Conservation (phyloP, 306 rosid species). For the Arachis hypogaea region DNA sequence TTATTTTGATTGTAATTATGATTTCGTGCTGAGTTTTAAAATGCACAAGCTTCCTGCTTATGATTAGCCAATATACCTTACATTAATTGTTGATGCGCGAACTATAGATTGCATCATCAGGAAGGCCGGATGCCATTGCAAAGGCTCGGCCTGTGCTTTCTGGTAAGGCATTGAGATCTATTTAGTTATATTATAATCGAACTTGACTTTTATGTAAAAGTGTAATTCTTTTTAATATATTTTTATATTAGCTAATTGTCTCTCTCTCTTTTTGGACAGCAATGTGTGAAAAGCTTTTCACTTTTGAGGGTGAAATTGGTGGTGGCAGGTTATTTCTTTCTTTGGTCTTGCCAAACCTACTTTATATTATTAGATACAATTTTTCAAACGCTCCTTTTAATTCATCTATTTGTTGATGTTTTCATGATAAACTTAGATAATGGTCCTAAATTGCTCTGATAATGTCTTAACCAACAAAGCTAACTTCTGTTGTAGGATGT, state of each 20-base stretch:
- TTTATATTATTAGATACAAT: neutral
- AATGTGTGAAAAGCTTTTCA: constrained; percentile 81
- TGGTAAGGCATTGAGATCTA: constrained; percentile 50
- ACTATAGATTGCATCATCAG: constrained; percentile 73
- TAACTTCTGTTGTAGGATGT: constrained; percentile 19
- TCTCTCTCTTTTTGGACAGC: constrained; percentile 61
- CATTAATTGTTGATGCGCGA: constrained; percentile 39
- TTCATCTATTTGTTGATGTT: constrained; percentile 7
- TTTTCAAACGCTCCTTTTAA: constrained; percentile 8
- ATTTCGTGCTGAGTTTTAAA: constrained; percentile 27
- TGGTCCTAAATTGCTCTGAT: constrained; percentile 6
- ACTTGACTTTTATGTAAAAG: constrained; percentile 10
- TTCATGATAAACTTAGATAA: constrained; percentile 27
- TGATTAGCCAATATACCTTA: constrained; percentile 29
- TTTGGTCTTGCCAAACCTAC: constrained; percentile 34
- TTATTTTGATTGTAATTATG: constrained; percentile 15
- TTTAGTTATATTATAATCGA: constrained; percentile 8
- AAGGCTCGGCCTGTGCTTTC: constrained; percentile 73
- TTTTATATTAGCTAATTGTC: constrained; percentile 34
- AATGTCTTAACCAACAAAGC: neutral
- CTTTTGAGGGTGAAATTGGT: constrained; percentile 89
- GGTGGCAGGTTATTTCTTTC: constrained; percentile 75
- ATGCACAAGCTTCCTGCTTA: constrained; percentile 18
- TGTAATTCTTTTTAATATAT: neutral
- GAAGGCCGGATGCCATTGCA: constrained; percentile 72